Base-by-base conservation (phyloP, 805 yeast genomes). In the Schwanniomyces sp. region DNA sequence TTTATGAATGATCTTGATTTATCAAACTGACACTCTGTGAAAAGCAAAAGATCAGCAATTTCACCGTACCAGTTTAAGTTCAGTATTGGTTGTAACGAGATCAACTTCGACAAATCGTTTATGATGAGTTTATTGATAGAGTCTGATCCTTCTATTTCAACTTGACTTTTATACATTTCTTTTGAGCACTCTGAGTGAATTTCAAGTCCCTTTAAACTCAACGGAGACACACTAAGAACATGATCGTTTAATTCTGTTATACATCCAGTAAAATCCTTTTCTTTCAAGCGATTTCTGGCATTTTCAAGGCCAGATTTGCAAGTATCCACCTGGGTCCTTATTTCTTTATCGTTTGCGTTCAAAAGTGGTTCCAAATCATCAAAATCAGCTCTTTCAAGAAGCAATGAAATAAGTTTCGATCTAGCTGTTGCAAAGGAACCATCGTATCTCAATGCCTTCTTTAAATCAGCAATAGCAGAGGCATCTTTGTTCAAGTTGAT, bases 391-490 rank as follows among this genome's bases (percentile, higher is more conserved):
- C 74, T 71, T 49, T 79, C 79, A 27, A 80, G 57, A 45, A 79
- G 72, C 27, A 85, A 52, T 1, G 81, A 81, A 12, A 69, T 55
- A 43, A 81, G 64, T 49, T 79, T 78, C 8, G 60, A 63, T 43
- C 71, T 68, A n/a, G 90, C 86, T 1, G 81, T 75, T 11, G 56
- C 54, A 48, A 71, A 73, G 46, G 57, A 63, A 4, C 71, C 70
- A 52, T 69, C 77, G 9, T 71, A 58, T n/a, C 59, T 56, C 40
- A 80, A 59, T 21, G 85, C 79, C 11, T 54, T 58, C 48, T 75
- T 70, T 47, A 86, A 80, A 52, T 81, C 84, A 2, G 62, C 61
- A 7, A 82, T 67, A 0, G 91, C 85, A 34, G 70, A 69, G 28
- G 62, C 52, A 27, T 81, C 86, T 48, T 78, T 79, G 29, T 81